Evolutionary conservation across 148 eudicot species (phyloP).

Genomic region (Bassia scoparia): DNA sequence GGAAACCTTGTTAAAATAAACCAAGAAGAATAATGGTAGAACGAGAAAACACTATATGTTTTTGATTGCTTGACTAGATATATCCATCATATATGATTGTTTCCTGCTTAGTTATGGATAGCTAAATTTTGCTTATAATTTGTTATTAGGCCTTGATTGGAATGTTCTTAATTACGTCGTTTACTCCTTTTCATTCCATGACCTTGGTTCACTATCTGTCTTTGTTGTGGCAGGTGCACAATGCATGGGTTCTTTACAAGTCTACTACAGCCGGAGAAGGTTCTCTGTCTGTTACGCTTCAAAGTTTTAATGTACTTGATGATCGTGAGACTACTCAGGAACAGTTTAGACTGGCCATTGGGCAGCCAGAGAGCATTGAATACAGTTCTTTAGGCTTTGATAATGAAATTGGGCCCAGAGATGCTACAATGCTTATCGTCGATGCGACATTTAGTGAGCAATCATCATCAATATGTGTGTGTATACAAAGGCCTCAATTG

Average conservation of each 20-base stretch:
- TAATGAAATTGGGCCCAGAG: conserved; percentile 36
- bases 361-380: conserved; percentile 55
- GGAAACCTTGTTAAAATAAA: no score
- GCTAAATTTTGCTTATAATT: background rate
- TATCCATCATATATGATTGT: background rate
- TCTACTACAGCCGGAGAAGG: conserved; percentile 67
- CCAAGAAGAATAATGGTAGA: no score
- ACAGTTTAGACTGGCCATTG: conserved; percentile 81
- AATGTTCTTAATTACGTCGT: no score
- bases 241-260: conserved; percentile 84
- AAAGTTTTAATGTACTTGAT: conserved; percentile 78
- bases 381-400: conserved; percentile 35
- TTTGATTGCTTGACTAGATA: no score
- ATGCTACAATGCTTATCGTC: conserved; percentile 83
- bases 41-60: background rate
- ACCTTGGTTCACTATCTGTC: background rate
- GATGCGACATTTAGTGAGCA: conserved; percentile 65
- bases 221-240: conserved; percentile 50
- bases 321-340: conserved; percentile 90
- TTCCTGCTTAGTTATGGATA: background rate
- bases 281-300: conserved; percentile 74
- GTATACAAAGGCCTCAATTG: conserved; percentile 90
- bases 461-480: conserved; percentile 58
- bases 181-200: background rate
- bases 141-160: background rate